Base-by-base conservation (phyloP, 176 grass and related monocot genomes). In the Bonia amplexicaulis region DNA sequence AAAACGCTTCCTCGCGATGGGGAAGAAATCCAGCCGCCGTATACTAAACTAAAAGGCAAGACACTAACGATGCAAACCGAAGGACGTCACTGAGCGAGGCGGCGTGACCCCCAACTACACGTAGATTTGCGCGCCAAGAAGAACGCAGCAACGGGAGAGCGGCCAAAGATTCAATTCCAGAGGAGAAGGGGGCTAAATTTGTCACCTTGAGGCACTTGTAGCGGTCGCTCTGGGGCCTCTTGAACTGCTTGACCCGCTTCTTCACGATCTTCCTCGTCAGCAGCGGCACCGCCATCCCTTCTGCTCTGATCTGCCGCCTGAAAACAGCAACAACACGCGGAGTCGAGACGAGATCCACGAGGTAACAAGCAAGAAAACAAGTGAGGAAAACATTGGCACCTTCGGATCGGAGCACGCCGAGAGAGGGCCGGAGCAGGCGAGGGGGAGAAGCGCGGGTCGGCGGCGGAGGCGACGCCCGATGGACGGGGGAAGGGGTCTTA, bases 141-240 rank as follows among this genome's bases (percentile, higher is more conserved):
- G 51, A 54, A 54, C 0, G 52, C 20, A n/a, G 8, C 20, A 57
- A 57, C 54, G 20, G 20, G 20, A 20, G 53, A 22, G 22, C 54
- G 54, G 54, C 54, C 8, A 57, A 57, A 9, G 54, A n/a, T 10
- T n/a, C 20, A 8, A 57, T 57, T 57, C 20, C 54, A 57, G 20
- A n/a, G 10, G 10, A 25, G 57, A 60, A 12, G 22, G 6, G 19
- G 53, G 53, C 0, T 9, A 57, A 57, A 57, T n/a, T 12, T 60
- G 10, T 25, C n/a, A 94, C 92, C 92, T 94, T 91, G 70, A 94
- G 74, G 79, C 86, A 94, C 39, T 83, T 94, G 82, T 91, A 88
- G 86, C 92, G 92, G 73, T 94, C 92, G 64, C 87, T 88, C n/a
- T 94, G 92, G 6, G 92, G 63, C 69, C 92, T 94, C 92, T 94